Evolutionary conservation across 2,329 filamentous ascomycete genomes (phyloP).

Genomic region (Chrysoporthe austroafricana): DNA sequence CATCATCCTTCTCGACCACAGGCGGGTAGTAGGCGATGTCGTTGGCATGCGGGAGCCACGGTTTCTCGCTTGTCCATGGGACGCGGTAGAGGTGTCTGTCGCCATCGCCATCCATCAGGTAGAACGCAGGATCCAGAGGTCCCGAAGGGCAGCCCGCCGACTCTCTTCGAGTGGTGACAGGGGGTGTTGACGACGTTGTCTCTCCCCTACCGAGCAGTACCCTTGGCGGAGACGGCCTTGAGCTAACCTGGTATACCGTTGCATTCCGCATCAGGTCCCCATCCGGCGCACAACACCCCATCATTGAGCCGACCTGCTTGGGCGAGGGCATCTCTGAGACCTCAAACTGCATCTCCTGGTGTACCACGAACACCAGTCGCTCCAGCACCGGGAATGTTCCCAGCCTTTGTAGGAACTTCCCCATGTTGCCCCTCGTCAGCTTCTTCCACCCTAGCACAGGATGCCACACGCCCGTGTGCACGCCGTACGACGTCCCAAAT

Average conservation of each 20-base stretch:
- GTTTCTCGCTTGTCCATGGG: constrained; percentile 33
- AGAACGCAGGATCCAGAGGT: constrained; percentile 9
- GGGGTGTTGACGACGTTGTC: neutral
- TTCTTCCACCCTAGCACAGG: constrained; percentile 48
- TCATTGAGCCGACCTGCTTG: constrained; percentile 20
- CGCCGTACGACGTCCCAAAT: constrained; percentile 51
- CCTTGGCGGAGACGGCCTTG: constrained; percentile 30
- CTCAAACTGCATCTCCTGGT: constrained; percentile 53
- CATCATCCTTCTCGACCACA: constrained; percentile 36
- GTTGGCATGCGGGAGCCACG: constrained; percentile 47
- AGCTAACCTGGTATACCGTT: constrained; percentile 19
- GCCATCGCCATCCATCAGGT: neutral
- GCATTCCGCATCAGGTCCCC: constrained; percentile 25
- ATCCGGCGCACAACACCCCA: neutral
- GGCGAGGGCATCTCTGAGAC: constrained; percentile 37
- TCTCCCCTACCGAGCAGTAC: constrained; percentile 3
- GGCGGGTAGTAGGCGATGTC: constrained; percentile 45
- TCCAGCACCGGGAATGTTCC: constrained; percentile 46
- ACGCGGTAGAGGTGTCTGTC: constrained; percentile 13
- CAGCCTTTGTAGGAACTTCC: constrained; percentile 45
- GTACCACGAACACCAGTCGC: constrained; percentile 49
- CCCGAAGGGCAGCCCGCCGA: neutral
- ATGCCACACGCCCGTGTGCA: constrained; percentile 50
- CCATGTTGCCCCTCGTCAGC: constrained; percentile 48
- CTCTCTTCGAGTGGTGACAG: neutral